These are phyloP conservation scores for Talaromyces borbonicus DNA, from an alignment of 495 filamentous ascomycete genomes.

Conservation along the genomic window DNA sequence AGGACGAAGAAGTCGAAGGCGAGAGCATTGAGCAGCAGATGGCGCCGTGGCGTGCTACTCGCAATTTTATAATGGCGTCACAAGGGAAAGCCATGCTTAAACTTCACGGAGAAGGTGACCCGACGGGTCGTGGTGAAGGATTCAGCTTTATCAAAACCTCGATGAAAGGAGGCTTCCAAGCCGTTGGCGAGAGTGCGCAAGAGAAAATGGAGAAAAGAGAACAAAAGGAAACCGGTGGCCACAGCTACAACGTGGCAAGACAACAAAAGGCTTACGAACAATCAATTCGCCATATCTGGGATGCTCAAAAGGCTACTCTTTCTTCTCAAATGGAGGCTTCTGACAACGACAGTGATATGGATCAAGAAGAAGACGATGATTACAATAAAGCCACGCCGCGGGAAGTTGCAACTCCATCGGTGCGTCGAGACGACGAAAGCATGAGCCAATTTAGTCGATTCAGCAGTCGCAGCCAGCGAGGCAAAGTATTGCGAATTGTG, in stretches of 20 bases:
- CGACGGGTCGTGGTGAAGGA: constrained; percentile 85
- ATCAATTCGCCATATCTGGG: constrained; percentile 83
- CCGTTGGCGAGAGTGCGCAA: constrained; percentile 75
- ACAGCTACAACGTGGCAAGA: constrained; percentile 91
- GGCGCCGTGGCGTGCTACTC: constrained; percentile 89
- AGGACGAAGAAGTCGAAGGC: constrained; percentile 53
- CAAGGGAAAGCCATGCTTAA: constrained; percentile 95
- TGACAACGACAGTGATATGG: constrained; percentile 50
- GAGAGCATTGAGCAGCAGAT: constrained; percentile 79
- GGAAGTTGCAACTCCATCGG: constrained; percentile 48
- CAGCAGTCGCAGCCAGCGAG: constrained; percentile 56
- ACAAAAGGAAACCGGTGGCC: constrained; percentile 82
- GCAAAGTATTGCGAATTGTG: constrained; percentile 67
- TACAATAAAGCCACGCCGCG: constrained; percentile 52
- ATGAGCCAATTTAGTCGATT: constrained; percentile 77
- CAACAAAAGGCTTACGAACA: constrained; percentile 86
- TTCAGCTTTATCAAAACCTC: constrained; percentile 94
- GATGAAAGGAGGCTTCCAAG: constrained; percentile 97
- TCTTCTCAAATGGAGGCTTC: constrained; percentile 53
- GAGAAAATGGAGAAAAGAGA: constrained; percentile 77
- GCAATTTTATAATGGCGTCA: constrained; percentile 89
- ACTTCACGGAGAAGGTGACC: constrained; percentile 88
- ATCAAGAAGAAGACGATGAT: constrained; percentile 56
- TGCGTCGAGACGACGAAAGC: constrained; percentile 63
- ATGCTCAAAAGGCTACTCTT: constrained; percentile 69